Percentiles rank a stretch among this genome's conserved stretches.
Conservation (phyloP, 1,284 basidiomycete species). For the Naganishia cerealis region DNA sequence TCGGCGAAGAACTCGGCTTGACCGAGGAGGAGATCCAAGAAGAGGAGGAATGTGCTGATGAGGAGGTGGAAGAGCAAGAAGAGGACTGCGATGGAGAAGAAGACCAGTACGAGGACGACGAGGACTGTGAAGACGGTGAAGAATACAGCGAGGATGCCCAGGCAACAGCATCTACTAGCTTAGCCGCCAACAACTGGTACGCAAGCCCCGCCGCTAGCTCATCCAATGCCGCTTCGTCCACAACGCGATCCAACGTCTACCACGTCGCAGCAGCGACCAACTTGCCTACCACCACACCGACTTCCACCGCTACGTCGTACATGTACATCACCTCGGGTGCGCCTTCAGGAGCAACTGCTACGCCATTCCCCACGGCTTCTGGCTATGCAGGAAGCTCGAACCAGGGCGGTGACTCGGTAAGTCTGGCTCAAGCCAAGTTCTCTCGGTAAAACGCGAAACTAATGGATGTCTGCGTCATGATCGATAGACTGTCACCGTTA, state of each 20-base stretch:
- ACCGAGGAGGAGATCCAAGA: slow-evolving; percentile 13
- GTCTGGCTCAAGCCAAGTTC: background rate
- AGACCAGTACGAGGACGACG: slow-evolving; percentile 3
- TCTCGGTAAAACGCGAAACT: background rate
- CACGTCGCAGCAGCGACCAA: slow-evolving; percentile 25
- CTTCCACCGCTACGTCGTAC: slow-evolving; percentile 19
- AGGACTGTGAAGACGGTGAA: background rate
- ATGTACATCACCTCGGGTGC: slow-evolving; percentile 21
- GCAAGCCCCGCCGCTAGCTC: background rate
- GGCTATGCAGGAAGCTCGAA: slow-evolving; percentile 7
- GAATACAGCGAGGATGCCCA: background rate
- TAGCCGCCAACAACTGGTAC: slow-evolving; percentile 25
- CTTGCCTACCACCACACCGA: background rate
- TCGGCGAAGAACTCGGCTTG: slow-evolving; percentile 26
- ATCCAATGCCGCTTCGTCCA: background rate
- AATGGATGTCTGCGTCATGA: background rate
- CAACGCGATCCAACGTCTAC: slow-evolving; percentile 17
- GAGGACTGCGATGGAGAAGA: slow-evolving; percentile 16
- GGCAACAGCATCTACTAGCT: background rate
- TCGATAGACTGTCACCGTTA: slow-evolving; percentile 16
- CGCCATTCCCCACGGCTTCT: slow-evolving; percentile 15
- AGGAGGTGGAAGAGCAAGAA: slow-evolving; percentile 10
- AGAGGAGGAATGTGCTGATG: slow-evolving; percentile 16
- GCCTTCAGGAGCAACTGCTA: slow-evolving; percentile 12
- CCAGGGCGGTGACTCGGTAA: slow-evolving; percentile 8